phyloP scores from a whole-genome alignment of 441 rosid genomes.

The Pelargonium myrrhifolium region DNA sequence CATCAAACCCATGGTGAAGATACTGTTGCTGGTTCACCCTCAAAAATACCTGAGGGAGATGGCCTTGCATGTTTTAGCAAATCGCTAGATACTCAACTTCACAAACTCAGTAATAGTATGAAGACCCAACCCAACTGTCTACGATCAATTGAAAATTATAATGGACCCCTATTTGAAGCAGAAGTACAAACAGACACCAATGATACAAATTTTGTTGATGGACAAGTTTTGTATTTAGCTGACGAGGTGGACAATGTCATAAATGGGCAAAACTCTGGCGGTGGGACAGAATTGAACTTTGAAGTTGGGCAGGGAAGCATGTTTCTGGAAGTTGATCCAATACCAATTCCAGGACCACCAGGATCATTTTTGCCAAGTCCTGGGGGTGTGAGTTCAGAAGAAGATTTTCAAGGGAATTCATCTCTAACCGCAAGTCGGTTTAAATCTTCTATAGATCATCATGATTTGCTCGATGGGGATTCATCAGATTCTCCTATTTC shows the following conservation, averaged over 20 bases:
- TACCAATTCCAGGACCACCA: slow-evolving; percentile 96
- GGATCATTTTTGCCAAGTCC: slow-evolving; percentile 95
- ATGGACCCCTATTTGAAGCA: slow-evolving; percentile 30
- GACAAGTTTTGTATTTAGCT: slow-evolving; percentile 45
- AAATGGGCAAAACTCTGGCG: slow-evolving; percentile 25
- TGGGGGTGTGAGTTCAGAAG: slow-evolving; percentile 62
- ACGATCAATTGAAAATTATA: slow-evolving; percentile 36
- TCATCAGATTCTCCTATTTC: slow-evolving; percentile 79
- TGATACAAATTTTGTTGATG: slow-evolving; percentile 32
- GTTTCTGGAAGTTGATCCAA: slow-evolving; percentile 78
- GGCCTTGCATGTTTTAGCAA: slow-evolving; percentile 21
- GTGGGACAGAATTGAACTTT: slow-evolving; percentile 35
- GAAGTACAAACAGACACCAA: slow-evolving; percentile 23
- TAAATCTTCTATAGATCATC: slow-evolving; percentile 64
- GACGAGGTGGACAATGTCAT: slow-evolving; percentile 40
- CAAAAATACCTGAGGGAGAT: slow-evolving; percentile 6
- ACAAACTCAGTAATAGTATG: slow-evolving; percentile 27
- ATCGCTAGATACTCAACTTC: slow-evolving; percentile 28
- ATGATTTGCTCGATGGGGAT: slow-evolving; percentile 49
- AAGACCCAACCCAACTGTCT: slow-evolving; percentile 31
- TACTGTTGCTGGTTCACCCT: slow-evolving; percentile 10
- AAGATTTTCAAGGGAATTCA: slow-evolving; percentile 76
- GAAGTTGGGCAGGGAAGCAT: slow-evolving; percentile 38
- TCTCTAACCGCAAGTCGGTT: slow-evolving; percentile 64
- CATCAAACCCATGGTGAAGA: not conserved